A percentile compares a stretch with the other conserved stretches of the same genome.
These are phyloP conservation scores for Emydomyces testavorans DNA, from an alignment of 2,329 filamentous ascomycete genomes.

Conservation along the genomic window DNA sequence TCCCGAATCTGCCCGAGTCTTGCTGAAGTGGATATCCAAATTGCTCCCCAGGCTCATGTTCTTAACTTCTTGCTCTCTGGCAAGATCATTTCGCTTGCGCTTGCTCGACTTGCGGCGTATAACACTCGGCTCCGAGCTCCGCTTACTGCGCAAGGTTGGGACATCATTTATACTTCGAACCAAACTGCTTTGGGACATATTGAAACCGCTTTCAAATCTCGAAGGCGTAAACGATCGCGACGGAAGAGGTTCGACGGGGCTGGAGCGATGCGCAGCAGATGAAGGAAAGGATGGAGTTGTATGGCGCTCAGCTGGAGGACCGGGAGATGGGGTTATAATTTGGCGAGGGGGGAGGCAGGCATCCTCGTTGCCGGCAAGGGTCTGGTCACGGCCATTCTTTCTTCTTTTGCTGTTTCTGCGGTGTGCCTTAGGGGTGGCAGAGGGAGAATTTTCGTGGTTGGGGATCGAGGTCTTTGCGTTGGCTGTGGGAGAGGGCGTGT, in stretches of 20 bases:
- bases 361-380: constrained; percentile 13
- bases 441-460: constrained; percentile 14
- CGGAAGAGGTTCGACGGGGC: background rate
- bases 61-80: constrained; percentile 77
- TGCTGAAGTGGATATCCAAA: constrained; percentile 43
- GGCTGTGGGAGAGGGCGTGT: constrained; percentile 27
- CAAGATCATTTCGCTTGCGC: constrained; percentile 60
- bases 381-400: constrained; percentile 21
- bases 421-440: constrained; percentile 19
- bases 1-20: constrained; percentile 57
- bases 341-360: constrained; percentile 15
- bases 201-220: constrained; percentile 19
- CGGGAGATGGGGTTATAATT: constrained; percentile 7
- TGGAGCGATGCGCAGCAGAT: background rate
- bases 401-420: constrained; percentile 26
- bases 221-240: constrained; percentile 6
- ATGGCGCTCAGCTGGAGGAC: background rate
- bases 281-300: background rate
- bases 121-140: constrained; percentile 45
- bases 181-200: constrained; percentile 28
- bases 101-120: constrained; percentile 64
- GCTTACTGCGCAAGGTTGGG: constrained; percentile 46
- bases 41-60: constrained; percentile 59
- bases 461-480: constrained; percentile 13
- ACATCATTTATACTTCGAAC: constrained; percentile 35